Conservation (phyloP, 176 grass and related monocot species). For the Oryza meyeriana region DNA sequence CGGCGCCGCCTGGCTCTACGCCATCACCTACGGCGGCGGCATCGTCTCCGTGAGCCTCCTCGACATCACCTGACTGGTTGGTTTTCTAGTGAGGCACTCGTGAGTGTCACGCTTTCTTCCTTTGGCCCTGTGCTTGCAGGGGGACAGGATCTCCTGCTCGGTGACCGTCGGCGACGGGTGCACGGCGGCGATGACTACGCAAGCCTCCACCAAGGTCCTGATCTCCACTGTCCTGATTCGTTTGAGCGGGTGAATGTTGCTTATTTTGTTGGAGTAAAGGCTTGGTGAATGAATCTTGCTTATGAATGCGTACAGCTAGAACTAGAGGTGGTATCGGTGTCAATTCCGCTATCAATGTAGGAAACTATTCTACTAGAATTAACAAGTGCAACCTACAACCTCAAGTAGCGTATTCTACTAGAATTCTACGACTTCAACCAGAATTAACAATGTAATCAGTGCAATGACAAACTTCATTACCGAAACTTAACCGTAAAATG, state of each 20-base stretch:
- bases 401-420: too few relatives aligned
- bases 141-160: constrained; percentile 60
- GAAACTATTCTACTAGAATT: not conserved
- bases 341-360: not conserved
- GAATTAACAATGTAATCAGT: not conserved
- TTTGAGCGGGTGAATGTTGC: not conserved
- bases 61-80: not conserved
- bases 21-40: constrained; percentile 87
- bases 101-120: not conserved
- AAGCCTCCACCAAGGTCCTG: constrained; percentile 88
- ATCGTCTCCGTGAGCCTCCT: constrained; percentile 75
- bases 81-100: too few relatives aligned
- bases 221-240: not conserved
- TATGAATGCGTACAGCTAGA: too few relatives aligned
- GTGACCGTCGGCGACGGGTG: constrained; percentile 68
- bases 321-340: not conserved
- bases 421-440: too few relatives aligned
- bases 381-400: not conserved
- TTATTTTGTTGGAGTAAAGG: not conserved
- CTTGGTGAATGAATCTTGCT: not conserved
- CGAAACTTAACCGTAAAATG: not conserved
- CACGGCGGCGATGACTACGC: constrained; percentile 73
- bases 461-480: not conserved
- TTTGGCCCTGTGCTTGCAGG: constrained; percentile 33
- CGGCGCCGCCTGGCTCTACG: constrained; percentile 74